Evolutionary conservation across 768 basidiomycete species (phyloP).

Genomic region (Termitomyces sp.): DNA sequence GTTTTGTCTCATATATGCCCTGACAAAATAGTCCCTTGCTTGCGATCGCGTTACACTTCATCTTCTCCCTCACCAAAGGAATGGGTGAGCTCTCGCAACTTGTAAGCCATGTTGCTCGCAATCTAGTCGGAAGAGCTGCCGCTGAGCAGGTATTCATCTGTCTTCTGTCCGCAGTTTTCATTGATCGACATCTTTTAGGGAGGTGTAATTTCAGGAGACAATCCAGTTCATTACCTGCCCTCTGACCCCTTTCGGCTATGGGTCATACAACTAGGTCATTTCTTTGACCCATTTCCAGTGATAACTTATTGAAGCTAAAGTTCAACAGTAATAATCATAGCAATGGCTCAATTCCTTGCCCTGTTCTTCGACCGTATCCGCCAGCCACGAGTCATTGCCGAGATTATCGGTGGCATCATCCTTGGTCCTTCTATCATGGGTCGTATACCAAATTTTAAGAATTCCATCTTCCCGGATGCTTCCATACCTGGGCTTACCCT

Average conservation of each 20-base stretch:
- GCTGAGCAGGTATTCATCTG: conserved; percentile 36
- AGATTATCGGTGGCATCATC: conserved; percentile 86
- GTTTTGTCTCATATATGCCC: neutral
- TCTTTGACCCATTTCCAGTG: neutral
- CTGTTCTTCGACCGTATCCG: conserved; percentile 60
- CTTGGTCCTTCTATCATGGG: conserved; percentile 79
- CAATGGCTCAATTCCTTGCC: conserved; percentile 69
- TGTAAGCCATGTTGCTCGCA: conserved; percentile 20
- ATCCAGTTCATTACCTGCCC: conserved; percentile 58
- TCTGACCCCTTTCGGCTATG: conserved; percentile 70
- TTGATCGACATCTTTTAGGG: conserved; percentile 36
- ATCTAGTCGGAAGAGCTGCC: conserved; percentile 39
- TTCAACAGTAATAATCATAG: conserved; percentile 67
- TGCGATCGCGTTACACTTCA: neutral
- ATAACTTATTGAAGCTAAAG: conserved; percentile 4
- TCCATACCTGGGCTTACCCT: conserved; percentile 59
- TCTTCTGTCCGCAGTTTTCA: neutral
- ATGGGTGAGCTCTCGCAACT: conserved; percentile 48
- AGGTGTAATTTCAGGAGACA: conserved; percentile 71
- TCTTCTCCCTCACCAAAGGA: conserved; percentile 1
- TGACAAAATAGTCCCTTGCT: neutral
- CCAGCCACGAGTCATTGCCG: conserved; percentile 92
- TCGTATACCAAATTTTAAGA: conserved; percentile 67
- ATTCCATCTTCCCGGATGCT: conserved; percentile 47
- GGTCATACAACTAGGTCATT: conserved; percentile 69